Evolutionary conservation across 140 eudicot species (phyloP), one percentile per base, ranked within the genome.

Genomic region (Erigeron philadelphicus): DNA sequence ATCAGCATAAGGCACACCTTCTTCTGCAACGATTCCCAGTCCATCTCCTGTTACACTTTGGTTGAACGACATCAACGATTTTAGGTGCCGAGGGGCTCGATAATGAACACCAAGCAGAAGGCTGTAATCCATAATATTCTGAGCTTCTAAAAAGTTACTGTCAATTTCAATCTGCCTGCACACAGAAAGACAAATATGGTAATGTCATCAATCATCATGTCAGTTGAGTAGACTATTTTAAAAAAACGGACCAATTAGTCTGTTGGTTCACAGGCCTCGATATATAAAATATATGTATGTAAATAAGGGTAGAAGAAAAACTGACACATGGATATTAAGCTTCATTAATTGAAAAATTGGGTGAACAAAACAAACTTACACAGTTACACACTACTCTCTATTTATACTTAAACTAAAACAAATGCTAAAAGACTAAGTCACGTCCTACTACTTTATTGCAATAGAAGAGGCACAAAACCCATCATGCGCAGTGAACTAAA

Each of bases 61-160:
- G 21, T 78, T 80, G 58, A 68, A 75, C 64, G 97, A 82, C 89
- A 86, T 82, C 49, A 86, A 79, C 45, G 97, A 81, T 43, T 73
- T 81, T 44, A 91, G 79, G 60, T 88, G 96, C 62, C 81, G 95
- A 11, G 97, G 97, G 45, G 97, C 97, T 56, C 97, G 95, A 71
- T 86, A 91, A 76, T 91, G 96, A 76, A 91, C 96, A 15, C 98
- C 98, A 9, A 92, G 81, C 75, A 92, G 59, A 61, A 92, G 92
- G 68, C 98, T 92, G 79, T 92, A 92, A 66, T 92, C 98, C 91
- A 92, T 92, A 61, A 92, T 92, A 79, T 88, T 75, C 77, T 92
- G 92, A 49, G 82, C 84, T 78, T 88, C 98, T 65, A 92, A 77
- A 81, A 92, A 92, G 64, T 82, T 84, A 71, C 96, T 84, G 70